Percentiles rank a stretch among this genome's conserved stretches.
Evolutionary conservation across 352 stramenopile species (phyloP).

Genomic region (Phytophthora boehmeriae): DNA sequence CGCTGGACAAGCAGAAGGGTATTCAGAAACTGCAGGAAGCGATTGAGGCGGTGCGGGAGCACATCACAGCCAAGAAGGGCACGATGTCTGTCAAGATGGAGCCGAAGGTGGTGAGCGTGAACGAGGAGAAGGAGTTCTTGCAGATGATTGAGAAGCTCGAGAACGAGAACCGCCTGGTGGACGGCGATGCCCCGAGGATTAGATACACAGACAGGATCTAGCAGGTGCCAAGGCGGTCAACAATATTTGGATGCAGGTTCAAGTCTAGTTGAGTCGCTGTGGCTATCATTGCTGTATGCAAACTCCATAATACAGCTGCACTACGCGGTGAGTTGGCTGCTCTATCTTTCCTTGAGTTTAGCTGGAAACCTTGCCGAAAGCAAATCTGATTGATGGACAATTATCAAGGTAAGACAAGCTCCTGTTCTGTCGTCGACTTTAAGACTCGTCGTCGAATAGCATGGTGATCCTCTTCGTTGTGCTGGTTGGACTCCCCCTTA

Average conservation of each 20-base stretch:
- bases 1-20: slow-evolving; percentile 97
- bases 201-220: slow-evolving; percentile 26
- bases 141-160: slow-evolving; percentile 99
- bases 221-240: slow-evolving; percentile 11
- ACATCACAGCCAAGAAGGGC: slow-evolving; percentile 96
- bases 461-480: too few species aligned
- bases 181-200: slow-evolving; percentile 98
- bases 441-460: too few species aligned
- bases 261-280: too few species aligned
- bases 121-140: slow-evolving; percentile 99
- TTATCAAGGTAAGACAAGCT: too few species aligned
- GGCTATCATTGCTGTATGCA: too few species aligned
- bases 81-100: slow-evolving; percentile 98
- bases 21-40: slow-evolving; percentile 96
- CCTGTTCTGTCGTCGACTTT: too few species aligned
- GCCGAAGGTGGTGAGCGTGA: slow-evolving; percentile 98
- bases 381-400: too few species aligned
- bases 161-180: slow-evolving; percentile 98
- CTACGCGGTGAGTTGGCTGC: too few species aligned
- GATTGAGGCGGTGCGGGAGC: slow-evolving; percentile 94
- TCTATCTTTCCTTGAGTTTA: too few species aligned
- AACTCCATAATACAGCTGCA: too few species aligned
- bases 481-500: too few species aligned
- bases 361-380: too few species aligned
- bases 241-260: slow-evolving; percentile 3